Base-by-base conservation (phyloP, 2,329 filamentous ascomycete genomes). In the Fusarium brevicatenulatum region DNA sequence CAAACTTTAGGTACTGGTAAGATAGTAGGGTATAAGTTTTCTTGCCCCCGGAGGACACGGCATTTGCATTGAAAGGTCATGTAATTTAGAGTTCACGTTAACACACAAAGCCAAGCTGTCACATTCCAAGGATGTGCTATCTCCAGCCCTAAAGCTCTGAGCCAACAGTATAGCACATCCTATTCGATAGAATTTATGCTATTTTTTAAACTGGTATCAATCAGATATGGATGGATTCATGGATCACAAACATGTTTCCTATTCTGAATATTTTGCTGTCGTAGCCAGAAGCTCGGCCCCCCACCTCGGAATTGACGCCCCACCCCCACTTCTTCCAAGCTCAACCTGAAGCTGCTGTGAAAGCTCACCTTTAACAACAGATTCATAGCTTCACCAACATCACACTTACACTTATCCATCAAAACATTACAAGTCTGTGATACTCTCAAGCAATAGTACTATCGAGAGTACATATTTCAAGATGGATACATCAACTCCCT, bases 401-500 rank as follows among this genome's bases (percentile, higher is more conserved):
- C 40, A 47, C 34, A 43, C 36, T n/a, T 53, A 28, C 10, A 30
- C 10, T 28, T 9, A 28, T 12, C 23, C 32, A 25, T 18, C 15
- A 18, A 21, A 9, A 32, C n/a, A n/a, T 11, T 30, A 23, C 44
- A 64, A 40, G 21, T 19, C 42, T 42, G 9, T 10, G 15, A 15
- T 30, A 12, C 9, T n/a, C 37, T 36, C 21, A 4, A 21, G 8
- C 28, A 9, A 15, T 7, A 16, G 12, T 10, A 12, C 8, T 6
- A 39, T 4, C 9, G 11, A 8, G 9, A 5, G 4, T 4, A 12
- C 4, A 21, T 11, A 12, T 11, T 36, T 19, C 36, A 65, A 6
- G n/a, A 83, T 83, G 81, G 81, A 83, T 13, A 78, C 82, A 53
- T 70, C 75, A 23, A 65, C 79, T 23, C 76, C 79, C 44, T 78